phyloP scores from a whole-genome alignment of 495 filamentous ascomycete species.

The Penicillium manginii region DNA sequence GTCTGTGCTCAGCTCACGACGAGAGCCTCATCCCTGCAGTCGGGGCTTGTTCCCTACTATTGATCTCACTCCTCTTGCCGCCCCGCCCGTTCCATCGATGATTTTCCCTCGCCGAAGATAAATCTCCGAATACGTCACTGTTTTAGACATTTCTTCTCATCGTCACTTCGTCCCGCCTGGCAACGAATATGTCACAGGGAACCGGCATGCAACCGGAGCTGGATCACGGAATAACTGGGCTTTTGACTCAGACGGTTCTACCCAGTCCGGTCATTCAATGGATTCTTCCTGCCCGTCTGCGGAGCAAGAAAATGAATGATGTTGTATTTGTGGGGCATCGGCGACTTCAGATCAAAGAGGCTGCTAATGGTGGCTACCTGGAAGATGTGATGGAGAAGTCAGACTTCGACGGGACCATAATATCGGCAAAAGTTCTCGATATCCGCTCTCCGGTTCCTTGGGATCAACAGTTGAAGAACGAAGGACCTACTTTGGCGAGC shows the following conservation, averaged over 20 bases:
- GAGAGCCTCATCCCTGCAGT: constrained; percentile 1
- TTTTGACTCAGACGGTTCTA: constrained; percentile 78
- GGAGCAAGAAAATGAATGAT: constrained; percentile 73
- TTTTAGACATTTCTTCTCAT: too few species aligned
- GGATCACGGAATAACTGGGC: constrained; percentile 42
- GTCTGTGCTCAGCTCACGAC: background rate
- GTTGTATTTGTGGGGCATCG: constrained; percentile 86
- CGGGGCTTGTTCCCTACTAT: background rate
- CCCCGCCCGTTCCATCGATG: background rate
- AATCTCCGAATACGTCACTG: too few species aligned
- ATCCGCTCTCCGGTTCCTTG: constrained; percentile 36
- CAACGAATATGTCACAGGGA: background rate
- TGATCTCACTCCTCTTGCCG: background rate
- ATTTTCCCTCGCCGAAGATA: background rate
- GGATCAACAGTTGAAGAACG: constrained; percentile 33
- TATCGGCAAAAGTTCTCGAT: constrained; percentile 50
- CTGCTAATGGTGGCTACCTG: constrained; percentile 62
- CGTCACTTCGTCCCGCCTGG: too few species aligned
- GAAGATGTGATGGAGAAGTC: constrained; percentile 70
- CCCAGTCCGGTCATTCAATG: constrained; percentile 75
- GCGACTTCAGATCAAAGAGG: constrained; percentile 65
- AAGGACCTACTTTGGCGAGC: background rate
- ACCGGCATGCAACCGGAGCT: background rate
- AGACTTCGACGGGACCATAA: constrained; percentile 69
- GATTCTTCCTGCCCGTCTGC: constrained; percentile 79